phyloP scores from a whole-genome alignment of 2,329 filamentous ascomycete species.

The Cyclaneusma minus region DNA sequence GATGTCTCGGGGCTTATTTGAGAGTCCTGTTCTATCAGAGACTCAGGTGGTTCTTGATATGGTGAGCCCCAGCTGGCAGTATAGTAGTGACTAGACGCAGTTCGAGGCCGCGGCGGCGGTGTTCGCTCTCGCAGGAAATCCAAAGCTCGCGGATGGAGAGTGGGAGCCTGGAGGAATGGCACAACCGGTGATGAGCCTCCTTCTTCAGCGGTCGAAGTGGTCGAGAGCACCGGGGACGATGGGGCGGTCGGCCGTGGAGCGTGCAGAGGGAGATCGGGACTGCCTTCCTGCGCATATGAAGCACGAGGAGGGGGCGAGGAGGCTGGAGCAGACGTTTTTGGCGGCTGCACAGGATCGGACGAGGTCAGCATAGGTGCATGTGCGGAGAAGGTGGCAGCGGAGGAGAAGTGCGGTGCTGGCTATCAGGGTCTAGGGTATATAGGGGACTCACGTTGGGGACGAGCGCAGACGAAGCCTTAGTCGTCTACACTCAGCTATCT shows the following conservation, averaged over 20 bases:
- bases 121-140: slow-evolving; percentile 40
- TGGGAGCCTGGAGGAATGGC: slow-evolving; percentile 42
- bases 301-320: slow-evolving; percentile 37
- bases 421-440: slow-evolving; percentile 2
- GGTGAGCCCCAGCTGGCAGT: slow-evolving; percentile 89
- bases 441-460: slow-evolving; percentile 31
- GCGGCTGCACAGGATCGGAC: slow-evolving; percentile 9
- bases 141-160: slow-evolving; percentile 37
- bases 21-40: slow-evolving; percentile 34
- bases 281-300: slow-evolving; percentile 45
- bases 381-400: slow-evolving; percentile 5
- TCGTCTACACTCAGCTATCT: no score
- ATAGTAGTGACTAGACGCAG: slow-evolving; percentile 29
- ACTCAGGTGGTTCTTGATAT: slow-evolving; percentile 52
- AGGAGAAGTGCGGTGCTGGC: slow-evolving; percentile 4
- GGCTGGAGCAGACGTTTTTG: slow-evolving; percentile 20
- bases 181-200: slow-evolving; percentile 41
- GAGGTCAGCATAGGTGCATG: slow-evolving; percentile 7
- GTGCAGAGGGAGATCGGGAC: slow-evolving; percentile 3
- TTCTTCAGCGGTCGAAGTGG: slow-evolving; percentile 44
- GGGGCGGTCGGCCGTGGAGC: background rate
- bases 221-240: slow-evolving; percentile 42
- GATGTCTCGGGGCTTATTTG: no score
- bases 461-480: slow-evolving; percentile 42
- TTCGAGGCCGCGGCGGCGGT: slow-evolving; percentile 21